Conservation (phyloP, 306 rosid species). For the Rosa chinensis region DNA sequence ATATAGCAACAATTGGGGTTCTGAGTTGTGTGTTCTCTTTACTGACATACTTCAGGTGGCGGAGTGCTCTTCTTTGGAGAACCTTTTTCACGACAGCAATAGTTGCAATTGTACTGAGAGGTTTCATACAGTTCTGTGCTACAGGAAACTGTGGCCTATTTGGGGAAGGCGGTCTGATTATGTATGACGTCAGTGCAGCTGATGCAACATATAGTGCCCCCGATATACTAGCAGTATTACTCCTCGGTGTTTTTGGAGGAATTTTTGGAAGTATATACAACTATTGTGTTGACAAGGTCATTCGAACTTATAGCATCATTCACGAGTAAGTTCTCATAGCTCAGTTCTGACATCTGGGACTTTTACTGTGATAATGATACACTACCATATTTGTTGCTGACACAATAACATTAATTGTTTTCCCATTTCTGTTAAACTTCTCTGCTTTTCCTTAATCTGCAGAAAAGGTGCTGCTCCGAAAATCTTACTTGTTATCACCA, state of each 20-base stretch:
- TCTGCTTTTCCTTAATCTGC: slow-evolving; percentile 33
- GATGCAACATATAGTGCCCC: slow-evolving; percentile 40
- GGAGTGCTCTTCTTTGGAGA: slow-evolving; percentile 89
- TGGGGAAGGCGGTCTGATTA: slow-evolving; percentile 80
- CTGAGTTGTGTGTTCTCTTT: slow-evolving; percentile 15
- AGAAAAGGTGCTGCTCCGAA: slow-evolving; percentile 71
- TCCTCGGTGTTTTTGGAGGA: slow-evolving; percentile 72
- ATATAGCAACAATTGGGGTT: background rate
- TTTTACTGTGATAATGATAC: background rate
- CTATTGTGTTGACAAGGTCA: slow-evolving; percentile 73
- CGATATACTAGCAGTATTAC: slow-evolving; percentile 55
- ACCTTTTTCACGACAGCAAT: slow-evolving; percentile 81
- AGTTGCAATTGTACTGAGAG: slow-evolving; percentile 73
- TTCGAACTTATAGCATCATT: slow-evolving; percentile 68
- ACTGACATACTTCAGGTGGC: slow-evolving; percentile 58
- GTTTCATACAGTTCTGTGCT: slow-evolving; percentile 48
- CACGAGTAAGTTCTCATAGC: slow-evolving; percentile 63
- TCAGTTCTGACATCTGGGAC: background rate
- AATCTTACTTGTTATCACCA: slow-evolving; percentile 50
- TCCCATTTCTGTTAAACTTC: background rate
- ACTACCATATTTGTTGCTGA: background rate
- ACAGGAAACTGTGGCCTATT: slow-evolving; percentile 66
- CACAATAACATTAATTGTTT: background rate
- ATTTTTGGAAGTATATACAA: slow-evolving; percentile 76
- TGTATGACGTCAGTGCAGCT: slow-evolving; percentile 69